Percentiles rank a stretch among this genome's conserved stretches.
Evolutionary conservation across 139 green algal species (phyloP).

Genomic region (Yamagishiella unicocca): DNA sequence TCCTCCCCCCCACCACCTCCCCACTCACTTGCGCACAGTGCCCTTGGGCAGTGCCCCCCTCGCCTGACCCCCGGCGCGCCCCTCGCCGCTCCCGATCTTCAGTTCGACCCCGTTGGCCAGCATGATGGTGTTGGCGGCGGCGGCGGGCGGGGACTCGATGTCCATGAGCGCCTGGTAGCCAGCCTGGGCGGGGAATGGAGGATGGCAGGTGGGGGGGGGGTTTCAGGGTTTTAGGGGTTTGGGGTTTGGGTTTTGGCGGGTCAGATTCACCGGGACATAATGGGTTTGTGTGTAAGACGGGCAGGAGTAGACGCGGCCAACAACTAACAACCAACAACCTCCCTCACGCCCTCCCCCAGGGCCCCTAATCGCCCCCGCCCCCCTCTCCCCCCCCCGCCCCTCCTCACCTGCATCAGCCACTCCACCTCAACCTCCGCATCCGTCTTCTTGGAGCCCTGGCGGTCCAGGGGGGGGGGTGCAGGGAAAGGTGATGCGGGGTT

Average conservation of each 20-base stretch:
- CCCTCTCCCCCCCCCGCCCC: neutral
- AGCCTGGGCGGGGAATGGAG: neutral
- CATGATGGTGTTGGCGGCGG: constrained; percentile 7
- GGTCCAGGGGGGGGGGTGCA: neutral
- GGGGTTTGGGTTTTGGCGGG: too few species aligned
- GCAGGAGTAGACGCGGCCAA: too few species aligned
- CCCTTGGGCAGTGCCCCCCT: constrained; percentile 55
- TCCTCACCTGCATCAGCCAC: constrained; percentile 21
- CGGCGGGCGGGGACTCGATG: constrained; percentile 23
- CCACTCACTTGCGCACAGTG: constrained; percentile 58
- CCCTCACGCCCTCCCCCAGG: too few species aligned
- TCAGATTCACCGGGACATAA: too few species aligned
- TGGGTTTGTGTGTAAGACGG: too few species aligned
- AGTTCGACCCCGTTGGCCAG: constrained; percentile 50
- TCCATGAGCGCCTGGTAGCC: constrained; percentile 35
- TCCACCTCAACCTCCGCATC: constrained; percentile 38
- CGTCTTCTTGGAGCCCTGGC: neutral
- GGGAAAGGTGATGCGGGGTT: too few species aligned
- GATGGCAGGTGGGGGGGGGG: neutral
- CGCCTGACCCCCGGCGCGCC: neutral
- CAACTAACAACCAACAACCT: too few species aligned
- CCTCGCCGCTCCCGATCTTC: constrained; percentile 41
- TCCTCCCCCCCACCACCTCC: neutral
- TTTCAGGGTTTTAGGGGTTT: too few species aligned
- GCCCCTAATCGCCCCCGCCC: too few species aligned